A percentile compares a stretch with the other conserved stretches of the same genome.
Conservation (phyloP, 2,329 filamentous ascomycete genomes). For the Monosporascus ibericus region DNA sequence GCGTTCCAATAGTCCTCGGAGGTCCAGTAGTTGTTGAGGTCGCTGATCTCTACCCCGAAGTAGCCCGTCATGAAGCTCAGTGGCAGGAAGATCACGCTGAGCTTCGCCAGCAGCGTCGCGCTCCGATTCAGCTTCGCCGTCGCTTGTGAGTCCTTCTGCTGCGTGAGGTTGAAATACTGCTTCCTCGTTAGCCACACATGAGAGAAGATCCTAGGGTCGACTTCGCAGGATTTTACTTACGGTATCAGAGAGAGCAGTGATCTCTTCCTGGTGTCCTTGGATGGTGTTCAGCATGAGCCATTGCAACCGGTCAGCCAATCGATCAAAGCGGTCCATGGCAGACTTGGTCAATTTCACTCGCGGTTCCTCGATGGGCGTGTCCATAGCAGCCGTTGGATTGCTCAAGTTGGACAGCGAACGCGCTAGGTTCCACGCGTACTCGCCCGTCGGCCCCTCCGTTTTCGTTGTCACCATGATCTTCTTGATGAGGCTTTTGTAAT, state of each 20-base stretch:
- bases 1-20: constrained; percentile 59
- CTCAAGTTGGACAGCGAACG: background rate
- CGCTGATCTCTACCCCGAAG: constrained; percentile 60
- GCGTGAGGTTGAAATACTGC: constrained; percentile 72
- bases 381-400: background rate
- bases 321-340: constrained; percentile 51
- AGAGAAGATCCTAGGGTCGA: too few species aligned
- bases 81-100: constrained; percentile 69
- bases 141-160: constrained; percentile 66
- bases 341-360: constrained; percentile 32
- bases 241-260: constrained; percentile 62
- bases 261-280: constrained; percentile 60
- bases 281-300: constrained; percentile 58
- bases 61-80: constrained; percentile 70
- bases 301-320: constrained; percentile 52
- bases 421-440: constrained; percentile 1
- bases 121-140: constrained; percentile 67
- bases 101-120: constrained; percentile 67
- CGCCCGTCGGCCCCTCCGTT: constrained; percentile 7
- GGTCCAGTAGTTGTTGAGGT: constrained; percentile 51
- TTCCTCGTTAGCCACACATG: background rate
- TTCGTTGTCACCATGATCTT: constrained; percentile 44
- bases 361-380: background rate
- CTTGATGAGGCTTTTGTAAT: constrained; percentile 53
- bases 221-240: constrained; percentile 32